phyloP scores from a whole-genome alignment of 2,329 filamentous ascomycete species.

The Fusarium mangiferae region DNA sequence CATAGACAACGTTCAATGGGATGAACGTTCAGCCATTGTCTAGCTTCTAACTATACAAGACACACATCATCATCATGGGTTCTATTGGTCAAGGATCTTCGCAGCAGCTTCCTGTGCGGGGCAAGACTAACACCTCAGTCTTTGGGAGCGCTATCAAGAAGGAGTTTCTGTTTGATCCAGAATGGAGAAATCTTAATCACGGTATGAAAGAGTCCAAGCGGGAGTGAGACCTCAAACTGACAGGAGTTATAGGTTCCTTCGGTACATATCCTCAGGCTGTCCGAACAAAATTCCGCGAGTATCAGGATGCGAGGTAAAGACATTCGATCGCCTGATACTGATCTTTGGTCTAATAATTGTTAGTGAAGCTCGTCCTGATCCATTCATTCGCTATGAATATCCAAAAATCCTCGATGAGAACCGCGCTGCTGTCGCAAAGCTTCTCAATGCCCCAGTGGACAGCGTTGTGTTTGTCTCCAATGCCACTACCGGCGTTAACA shows the following conservation, averaged over 20 bases:
- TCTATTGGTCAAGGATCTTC: slow-evolving; percentile 27
- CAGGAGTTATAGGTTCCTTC: slow-evolving; percentile 71
- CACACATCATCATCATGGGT: slow-evolving; percentile 29
- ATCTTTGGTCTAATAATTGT: not conserved
- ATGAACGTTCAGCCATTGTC: not conserved
- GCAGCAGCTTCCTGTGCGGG: slow-evolving; percentile 39
- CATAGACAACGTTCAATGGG: not conserved
- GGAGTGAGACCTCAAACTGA: not conserved
- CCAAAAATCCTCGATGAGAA: slow-evolving; percentile 71
- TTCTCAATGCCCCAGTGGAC: slow-evolving; percentile 73
- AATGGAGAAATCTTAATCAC: slow-evolving; percentile 82
- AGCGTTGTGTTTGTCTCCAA: slow-evolving; percentile 83
- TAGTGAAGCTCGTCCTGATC: slow-evolving; percentile 75
- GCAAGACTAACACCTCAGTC: slow-evolving; percentile 23
- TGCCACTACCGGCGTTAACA: slow-evolving; percentile 82
- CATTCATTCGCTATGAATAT: slow-evolving; percentile 78
- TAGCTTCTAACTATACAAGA: not conserved
- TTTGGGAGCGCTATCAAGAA: slow-evolving; percentile 60
- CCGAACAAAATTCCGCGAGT: slow-evolving; percentile 66
- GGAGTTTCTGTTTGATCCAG: slow-evolving; percentile 75
- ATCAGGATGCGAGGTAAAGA: slow-evolving; percentile 65
- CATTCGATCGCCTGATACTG: not conserved
- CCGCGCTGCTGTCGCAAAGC: slow-evolving; percentile 72
- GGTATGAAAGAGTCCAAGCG: slow-evolving; percentile 58
- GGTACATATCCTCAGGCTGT: slow-evolving; percentile 77